Base-by-base conservation (phyloP, 306 rosid species). In the Fragaria vesca region DNA sequence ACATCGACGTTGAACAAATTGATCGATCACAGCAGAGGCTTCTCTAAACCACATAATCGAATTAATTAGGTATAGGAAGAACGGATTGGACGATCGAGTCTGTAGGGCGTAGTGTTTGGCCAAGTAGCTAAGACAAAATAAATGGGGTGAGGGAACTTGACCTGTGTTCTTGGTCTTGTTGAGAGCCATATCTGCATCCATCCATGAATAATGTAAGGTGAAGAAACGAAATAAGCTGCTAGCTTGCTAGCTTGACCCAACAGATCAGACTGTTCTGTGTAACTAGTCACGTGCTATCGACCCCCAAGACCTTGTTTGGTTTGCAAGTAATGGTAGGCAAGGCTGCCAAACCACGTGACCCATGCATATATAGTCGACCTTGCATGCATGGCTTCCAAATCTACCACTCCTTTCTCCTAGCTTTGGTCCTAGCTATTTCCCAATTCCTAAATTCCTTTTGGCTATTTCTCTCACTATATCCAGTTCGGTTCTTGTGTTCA, bases 351-450 rank as follows among this genome's bases (percentile, higher is more conserved):
- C 20, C 43, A 63, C 69, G 69, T 63, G 43, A 32, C 45, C 69
- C 43, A 4, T 60, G 34, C 18, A 60, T 7, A 42, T 42, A 7
- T 24, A 11, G 65, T 21, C 26, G 42, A 21, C 30, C 42, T 16
- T 63, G 69, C 69, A 63, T 32, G 45, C 69, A 32, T 63, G 45
- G 69, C 69, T 32, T 63, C 69, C 45, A 32, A 34, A 63, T 63
- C 69, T 63, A 63, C 69, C 69, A 63, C 69, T 62, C 66, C 38
- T 58, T 55, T 61, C 66, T 61, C 66, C 34, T 30, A 30, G 34
- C 36, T 12, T 2, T 28, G 66, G 66, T 10, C 38, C 62, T 11
- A 26, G 20, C 66, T 8, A 24, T 5, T 61, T 12, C 38, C 13
- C 5, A 17, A 16, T 61, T 12, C 17, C 16, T 17, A 1, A 17